phyloP scores from a whole-genome alignment of 441 rosid species.

The Melastoma candidum region DNA sequence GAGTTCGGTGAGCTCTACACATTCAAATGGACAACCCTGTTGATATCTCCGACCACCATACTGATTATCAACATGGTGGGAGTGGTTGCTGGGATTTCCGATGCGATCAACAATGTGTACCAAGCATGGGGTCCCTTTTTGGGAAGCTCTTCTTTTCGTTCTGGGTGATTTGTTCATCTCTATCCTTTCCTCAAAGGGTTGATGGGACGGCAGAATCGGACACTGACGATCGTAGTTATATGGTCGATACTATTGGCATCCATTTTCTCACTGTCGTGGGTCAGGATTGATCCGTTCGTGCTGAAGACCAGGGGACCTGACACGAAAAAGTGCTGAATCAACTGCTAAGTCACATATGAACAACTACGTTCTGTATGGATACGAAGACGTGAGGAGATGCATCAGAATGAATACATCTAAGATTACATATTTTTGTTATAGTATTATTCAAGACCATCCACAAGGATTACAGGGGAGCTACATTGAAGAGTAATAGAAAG shows the following conservation, averaged over 20 bases:
- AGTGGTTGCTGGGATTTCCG: slow-evolving; percentile 10
- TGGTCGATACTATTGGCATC: slow-evolving; percentile 10
- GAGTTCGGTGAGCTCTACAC: slow-evolving; percentile 3
- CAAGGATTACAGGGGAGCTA: too few species aligned
- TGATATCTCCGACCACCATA: slow-evolving; percentile 10
- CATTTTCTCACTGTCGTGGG: slow-evolving; percentile 10
- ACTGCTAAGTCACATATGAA: slow-evolving; percentile 2
- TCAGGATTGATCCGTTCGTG: slow-evolving; percentile 9
- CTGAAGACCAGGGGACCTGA: slow-evolving; percentile 7
- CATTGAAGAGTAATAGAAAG: too few species aligned
- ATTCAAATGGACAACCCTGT: slow-evolving; percentile 12
- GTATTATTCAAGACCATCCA: too few species aligned
- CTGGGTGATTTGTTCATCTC: slow-evolving; percentile 11
- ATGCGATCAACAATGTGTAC: slow-evolving; percentile 8
- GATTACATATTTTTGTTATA: too few species aligned
- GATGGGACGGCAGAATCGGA: slow-evolving; percentile 12
- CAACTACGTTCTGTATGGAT: too few species aligned
- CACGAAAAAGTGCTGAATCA: slow-evolving; percentile 7
- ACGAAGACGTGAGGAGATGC: too few species aligned
- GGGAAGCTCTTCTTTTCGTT: slow-evolving; percentile 7
- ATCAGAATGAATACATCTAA: too few species aligned
- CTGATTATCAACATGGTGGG: slow-evolving; percentile 9
- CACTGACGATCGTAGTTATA: slow-evolving; percentile 9
- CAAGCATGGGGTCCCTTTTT: slow-evolving; percentile 9
- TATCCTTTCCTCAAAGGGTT: slow-evolving; percentile 12